Conservation (phyloP, 805 yeast genomes). For the Hanseniaspora occidentalis region DNA sequence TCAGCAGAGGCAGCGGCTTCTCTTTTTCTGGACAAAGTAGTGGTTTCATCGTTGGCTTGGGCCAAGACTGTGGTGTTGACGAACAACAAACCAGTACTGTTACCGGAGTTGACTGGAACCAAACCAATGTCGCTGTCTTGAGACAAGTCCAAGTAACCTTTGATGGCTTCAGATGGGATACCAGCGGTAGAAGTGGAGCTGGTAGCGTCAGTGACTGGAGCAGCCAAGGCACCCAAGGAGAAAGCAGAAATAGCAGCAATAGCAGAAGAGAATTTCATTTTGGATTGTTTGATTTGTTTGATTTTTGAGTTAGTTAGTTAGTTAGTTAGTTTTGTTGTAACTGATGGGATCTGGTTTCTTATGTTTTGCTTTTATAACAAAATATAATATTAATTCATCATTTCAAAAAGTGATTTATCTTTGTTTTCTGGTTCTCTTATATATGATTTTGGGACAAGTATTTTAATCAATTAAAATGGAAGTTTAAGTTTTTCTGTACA, state of each 20-base stretch:
- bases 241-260: constrained; percentile 3
- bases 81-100: constrained; percentile 20
- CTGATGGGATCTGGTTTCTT: no score
- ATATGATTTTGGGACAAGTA: no score
- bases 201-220: background rate
- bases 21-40: constrained; percentile 11
- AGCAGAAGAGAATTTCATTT: constrained; percentile 7
- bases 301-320: background rate
- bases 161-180: constrained; percentile 22
- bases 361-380: no score
- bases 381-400: no score
- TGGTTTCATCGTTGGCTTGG: constrained; percentile 13
- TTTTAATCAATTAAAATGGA: no score
- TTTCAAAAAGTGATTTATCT: no score
- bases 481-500: no score
- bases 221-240: constrained; percentile 4
- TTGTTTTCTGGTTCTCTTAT: no score
- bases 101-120: constrained; percentile 18
- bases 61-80: constrained; percentile 22
- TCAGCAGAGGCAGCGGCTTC: constrained; percentile 20
- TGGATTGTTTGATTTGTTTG: background rate
- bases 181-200: constrained; percentile 5
- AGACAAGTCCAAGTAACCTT: constrained; percentile 21
- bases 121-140: constrained; percentile 18
- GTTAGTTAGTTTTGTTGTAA: background rate